Evolutionary conservation across 371 early-diverging fungal species (phyloP).

Genomic region (Haplosporangium sp.): DNA sequence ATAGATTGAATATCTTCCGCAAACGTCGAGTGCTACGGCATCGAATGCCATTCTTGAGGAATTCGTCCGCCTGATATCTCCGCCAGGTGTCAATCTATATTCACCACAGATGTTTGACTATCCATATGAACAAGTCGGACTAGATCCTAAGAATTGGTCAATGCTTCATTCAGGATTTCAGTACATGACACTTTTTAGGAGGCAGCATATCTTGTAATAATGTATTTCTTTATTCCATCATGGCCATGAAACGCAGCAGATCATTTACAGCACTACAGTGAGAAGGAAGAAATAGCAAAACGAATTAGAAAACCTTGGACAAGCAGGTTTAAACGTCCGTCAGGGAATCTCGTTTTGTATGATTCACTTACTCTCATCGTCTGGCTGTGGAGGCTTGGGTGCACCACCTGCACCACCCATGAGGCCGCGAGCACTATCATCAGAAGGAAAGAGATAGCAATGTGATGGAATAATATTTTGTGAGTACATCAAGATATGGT

Average conservation of each 20-base stretch:
- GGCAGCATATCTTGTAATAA: slow-evolving; percentile 51
- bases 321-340: too few species aligned
- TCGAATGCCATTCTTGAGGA: slow-evolving; percentile 54
- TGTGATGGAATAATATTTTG: neutral
- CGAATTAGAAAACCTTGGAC: neutral
- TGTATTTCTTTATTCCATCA: slow-evolving; percentile 4
- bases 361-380: slow-evolving; percentile 24
- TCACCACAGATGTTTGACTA: slow-evolving; percentile 53
- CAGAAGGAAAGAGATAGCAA: neutral
- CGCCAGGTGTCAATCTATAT: slow-evolving; percentile 41
- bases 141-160: slow-evolving; percentile 51
- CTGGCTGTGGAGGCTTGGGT: slow-evolving; percentile 27
- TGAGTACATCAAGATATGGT: too few species aligned
- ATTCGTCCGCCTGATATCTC: slow-evolving; percentile 47
- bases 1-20: slow-evolving; percentile 52
- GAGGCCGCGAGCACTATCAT: slow-evolving; percentile 73
- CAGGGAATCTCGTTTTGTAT: too few species aligned
- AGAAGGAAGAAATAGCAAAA: neutral
- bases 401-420: slow-evolving; percentile 64
- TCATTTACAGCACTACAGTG: slow-evolving; percentile 28
- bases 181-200: slow-evolving; percentile 47
- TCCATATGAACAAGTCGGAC: slow-evolving; percentile 54
- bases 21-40: slow-evolving; percentile 45
- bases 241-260: neutral
- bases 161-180: slow-evolving; percentile 53